These are phyloP conservation scores for Ceratobasidium sp. DNA, from an alignment of 1,284 basidiomycete species.

Conservation along the genomic window DNA sequence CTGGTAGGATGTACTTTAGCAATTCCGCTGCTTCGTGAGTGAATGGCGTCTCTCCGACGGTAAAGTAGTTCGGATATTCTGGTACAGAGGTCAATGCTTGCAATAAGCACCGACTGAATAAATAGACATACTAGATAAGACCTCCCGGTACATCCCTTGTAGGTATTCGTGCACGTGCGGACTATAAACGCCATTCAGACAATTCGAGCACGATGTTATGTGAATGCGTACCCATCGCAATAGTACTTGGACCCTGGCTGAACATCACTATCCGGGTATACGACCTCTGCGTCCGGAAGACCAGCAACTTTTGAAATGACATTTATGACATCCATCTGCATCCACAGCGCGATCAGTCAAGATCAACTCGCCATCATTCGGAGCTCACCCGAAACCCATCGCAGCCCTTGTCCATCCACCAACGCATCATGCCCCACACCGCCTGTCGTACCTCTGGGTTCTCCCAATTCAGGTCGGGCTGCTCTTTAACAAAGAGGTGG, in stretches of 20 bases:
- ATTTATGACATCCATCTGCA: constrained; percentile 76
- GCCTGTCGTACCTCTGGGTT: constrained; percentile 70
- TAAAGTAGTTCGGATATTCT: constrained; percentile 67
- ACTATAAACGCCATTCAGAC: constrained; percentile 52
- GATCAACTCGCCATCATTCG: constrained; percentile 11
- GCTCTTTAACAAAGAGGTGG: constrained; percentile 74
- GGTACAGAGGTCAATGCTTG: neutral
- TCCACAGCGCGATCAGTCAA: neutral
- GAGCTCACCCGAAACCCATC: constrained; percentile 74
- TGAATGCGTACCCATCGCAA: constrained; percentile 66
- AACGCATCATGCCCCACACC: constrained; percentile 73
- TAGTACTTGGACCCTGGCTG: constrained; percentile 68
- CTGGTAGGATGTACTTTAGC: constrained; percentile 68
- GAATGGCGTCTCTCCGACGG: constrained; percentile 74
- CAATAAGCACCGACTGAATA: constrained; percentile 33
- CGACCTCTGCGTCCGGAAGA: constrained; percentile 72
- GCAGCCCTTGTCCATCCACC: constrained; percentile 79
- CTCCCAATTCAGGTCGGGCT: constrained; percentile 86
- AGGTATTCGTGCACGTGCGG: constrained; percentile 75
- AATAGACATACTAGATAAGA: constrained; percentile 64
- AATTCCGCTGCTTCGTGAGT: constrained; percentile 64
- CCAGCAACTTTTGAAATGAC: constrained; percentile 71
- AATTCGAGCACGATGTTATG: neutral
- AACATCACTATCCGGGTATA: constrained; percentile 62
- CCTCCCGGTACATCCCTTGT: constrained; percentile 70